Evolutionary conservation across 768 basidiomycete genomes (phyloP).

Genomic region (Phaeotremella fagi): DNA sequence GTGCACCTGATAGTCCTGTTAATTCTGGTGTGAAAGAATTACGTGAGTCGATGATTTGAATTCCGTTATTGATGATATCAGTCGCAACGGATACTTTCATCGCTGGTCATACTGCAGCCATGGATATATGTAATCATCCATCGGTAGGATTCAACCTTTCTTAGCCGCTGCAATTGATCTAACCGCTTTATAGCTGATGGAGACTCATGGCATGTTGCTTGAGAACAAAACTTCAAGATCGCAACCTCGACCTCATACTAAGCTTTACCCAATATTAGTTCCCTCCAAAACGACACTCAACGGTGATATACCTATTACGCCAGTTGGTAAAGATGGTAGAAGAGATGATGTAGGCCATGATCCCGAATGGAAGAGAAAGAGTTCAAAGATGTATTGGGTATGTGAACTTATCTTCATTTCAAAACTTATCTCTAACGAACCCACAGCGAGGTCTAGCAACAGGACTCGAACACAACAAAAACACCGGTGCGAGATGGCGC

Average conservation of each 20-base stretch:
- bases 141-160: slow-evolving; percentile 21
- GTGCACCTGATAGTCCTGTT: slow-evolving; percentile 44
- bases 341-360: slow-evolving; percentile 47
- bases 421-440: background rate
- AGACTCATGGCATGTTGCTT: slow-evolving; percentile 48
- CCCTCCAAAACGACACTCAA: slow-evolving; percentile 46
- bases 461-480: slow-evolving; percentile 43
- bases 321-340: slow-evolving; percentile 44
- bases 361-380: slow-evolving; percentile 46
- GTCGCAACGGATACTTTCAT: slow-evolving; percentile 47
- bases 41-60: slow-evolving; percentile 24
- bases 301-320: slow-evolving; percentile 49
- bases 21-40: slow-evolving; percentile 28
- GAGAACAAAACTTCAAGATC: slow-evolving; percentile 38
- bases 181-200: slow-evolving; percentile 30
- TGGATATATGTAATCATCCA: slow-evolving; percentile 49
- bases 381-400: slow-evolving; percentile 48
- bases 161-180: background rate
- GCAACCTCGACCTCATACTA: slow-evolving; percentile 48
- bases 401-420: background rate
- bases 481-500: slow-evolving; percentile 38
- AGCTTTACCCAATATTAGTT: slow-evolving; percentile 46
- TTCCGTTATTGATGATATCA: no score
- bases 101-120: slow-evolving; percentile 38
- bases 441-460: slow-evolving; percentile 46